Base-by-base conservation (phyloP, 441 rosid species). In the Adansonia madagascariensis region DNA sequence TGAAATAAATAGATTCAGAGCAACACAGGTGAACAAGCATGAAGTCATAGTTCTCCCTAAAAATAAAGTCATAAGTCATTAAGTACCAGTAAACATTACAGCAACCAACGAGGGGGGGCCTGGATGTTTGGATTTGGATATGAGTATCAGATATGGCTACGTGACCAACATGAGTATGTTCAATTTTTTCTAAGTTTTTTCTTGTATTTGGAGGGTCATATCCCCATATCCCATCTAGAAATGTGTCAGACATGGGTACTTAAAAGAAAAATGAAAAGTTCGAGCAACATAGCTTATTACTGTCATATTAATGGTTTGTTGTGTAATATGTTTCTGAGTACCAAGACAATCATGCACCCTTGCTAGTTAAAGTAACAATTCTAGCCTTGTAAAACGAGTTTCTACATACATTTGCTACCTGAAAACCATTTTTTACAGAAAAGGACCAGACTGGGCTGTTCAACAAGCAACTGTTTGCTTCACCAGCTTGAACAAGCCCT, bases 21-120 rank as follows among this genome's bases (percentile, higher is more conserved):
- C 27, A 24, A 24, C 27, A 24, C 27, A 24, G 47, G 61, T 39
- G 6, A 41, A 43, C 49, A 39, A n/a, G 60, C 18, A 15, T 17
- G 75, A 39, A n/a, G n/a, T 39, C 75, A 41, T 56, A 6, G 35
- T 24, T 46, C 70, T n/a, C 27, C 3, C 8, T 46, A 67, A 67
- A 67, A 15, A 67, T 44, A 47, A 17, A 67, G 17, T 22, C 39
- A 12, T 20, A 46, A 67, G 46, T 2, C 72, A 6, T 10, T 11
- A 66, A 18, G 35, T 44, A 44, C 71, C 66, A 27, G 11, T 22
- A 11, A 61, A 41, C 15, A 27, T 18, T 67, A 61, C 2, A 61
- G 43, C 41, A 24, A 61, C 41, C n/a, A 5, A 11, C 11, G 41
- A 31, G 65, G 8, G 63, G 1, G 31, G 10, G 1, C 31, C 27